phyloP scores from a whole-genome alignment of 108 stramenopile genomes.

The Skeletonema tropicum region DNA sequence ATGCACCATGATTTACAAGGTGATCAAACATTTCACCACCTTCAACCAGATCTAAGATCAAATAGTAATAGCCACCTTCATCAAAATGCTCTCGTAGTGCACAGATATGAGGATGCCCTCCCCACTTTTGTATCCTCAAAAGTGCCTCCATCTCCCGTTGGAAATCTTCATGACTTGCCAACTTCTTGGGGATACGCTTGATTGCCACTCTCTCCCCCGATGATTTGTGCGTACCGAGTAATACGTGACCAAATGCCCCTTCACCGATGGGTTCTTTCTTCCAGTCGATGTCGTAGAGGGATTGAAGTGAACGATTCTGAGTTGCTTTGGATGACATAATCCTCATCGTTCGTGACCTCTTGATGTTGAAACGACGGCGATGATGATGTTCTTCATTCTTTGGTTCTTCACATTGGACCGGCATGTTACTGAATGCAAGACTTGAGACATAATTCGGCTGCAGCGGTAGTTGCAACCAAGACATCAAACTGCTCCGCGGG shows the following conservation, averaged over 20 bases:
- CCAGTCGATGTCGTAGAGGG: conserved; percentile 50
- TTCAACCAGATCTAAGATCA: conserved; percentile 78
- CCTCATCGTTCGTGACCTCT: conserved; percentile 49
- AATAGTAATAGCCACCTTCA: conserved; percentile 64
- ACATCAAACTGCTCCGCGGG: neutral
- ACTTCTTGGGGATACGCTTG: conserved; percentile 81
- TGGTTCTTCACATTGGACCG: neutral
- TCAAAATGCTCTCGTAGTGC: conserved; percentile 77
- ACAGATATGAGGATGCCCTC: conserved; percentile 87
- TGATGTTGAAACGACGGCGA: conserved; percentile 32
- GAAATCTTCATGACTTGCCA: conserved; percentile 69
- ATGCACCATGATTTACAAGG: conserved; percentile 81
- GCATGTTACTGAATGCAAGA: neutral
- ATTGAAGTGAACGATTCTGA: conserved; percentile 28
- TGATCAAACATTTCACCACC: conserved; percentile 92
- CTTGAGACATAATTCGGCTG: neutral
- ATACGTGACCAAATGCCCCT: conserved; percentile 80
- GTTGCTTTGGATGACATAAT: conserved; percentile 45
- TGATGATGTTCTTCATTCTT: conserved; percentile 12
- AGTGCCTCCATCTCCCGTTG: conserved; percentile 86
- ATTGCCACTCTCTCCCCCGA: conserved; percentile 70
- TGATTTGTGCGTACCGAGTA: conserved; percentile 54
- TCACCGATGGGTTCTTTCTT: conserved; percentile 39
- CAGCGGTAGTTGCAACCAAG: neutral
- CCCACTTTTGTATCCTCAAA: conserved; percentile 72